Conservation (phyloP, 306 rosid species). For the Clitoria ternatea region DNA sequence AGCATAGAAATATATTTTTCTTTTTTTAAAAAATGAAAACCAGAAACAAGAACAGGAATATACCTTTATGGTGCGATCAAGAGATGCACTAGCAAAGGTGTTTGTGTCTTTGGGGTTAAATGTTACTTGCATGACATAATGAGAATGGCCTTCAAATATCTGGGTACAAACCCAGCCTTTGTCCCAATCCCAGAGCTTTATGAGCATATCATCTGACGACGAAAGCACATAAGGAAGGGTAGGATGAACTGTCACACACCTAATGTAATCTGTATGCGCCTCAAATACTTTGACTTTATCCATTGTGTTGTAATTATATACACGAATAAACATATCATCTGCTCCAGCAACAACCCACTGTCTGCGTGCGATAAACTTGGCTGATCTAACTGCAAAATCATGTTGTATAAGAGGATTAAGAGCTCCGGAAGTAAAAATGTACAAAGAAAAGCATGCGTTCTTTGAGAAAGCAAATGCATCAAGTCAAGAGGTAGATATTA, state of each 20-base stretch:
- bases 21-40: neutral
- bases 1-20: neutral
- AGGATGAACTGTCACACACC: conserved; percentile 98
- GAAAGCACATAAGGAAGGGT: conserved; percentile 95
- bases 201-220: conserved; percentile 99
- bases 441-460: conserved; percentile 10
- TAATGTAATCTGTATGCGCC: conserved; percentile 97
- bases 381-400: conserved; percentile 87
- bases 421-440: no score
- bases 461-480: conserved; percentile 18
- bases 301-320: conserved; percentile 97
- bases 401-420: conserved; percentile 15
- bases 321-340: conserved; percentile 97
- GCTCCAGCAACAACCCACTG: conserved; percentile 99
- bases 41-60: conserved; percentile 11
- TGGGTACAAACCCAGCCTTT: conserved; percentile 98
- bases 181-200: conserved; percentile 99
- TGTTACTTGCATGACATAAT: conserved; percentile 99
- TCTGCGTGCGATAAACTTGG: conserved; percentile 93
- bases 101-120: conserved; percentile 98
- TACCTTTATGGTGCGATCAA: conserved; percentile 99
- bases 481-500: conserved; percentile 8
- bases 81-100: conserved; percentile 99
- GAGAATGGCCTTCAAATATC: conserved; percentile 99
- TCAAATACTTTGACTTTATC: conserved; percentile 91